Evolutionary conservation across 768 basidiomycete species (phyloP).

Genomic region (Trichaptum fuscoviolaceum): DNA sequence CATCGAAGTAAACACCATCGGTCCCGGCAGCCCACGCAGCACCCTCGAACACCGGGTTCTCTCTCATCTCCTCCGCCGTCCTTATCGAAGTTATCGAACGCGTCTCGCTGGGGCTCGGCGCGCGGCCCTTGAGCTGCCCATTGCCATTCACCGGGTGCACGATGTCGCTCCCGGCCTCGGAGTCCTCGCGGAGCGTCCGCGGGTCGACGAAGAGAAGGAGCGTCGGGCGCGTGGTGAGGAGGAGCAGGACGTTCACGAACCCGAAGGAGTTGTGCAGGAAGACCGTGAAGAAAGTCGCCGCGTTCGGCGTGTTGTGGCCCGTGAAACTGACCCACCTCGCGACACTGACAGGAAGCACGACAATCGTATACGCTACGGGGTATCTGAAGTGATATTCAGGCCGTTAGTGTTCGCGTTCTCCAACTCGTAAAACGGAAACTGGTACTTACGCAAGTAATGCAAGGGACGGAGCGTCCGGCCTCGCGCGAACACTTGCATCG

Average conservation of each 20-base stretch:
- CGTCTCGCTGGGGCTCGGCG: not conserved
- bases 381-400: constrained; percentile 23
- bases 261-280: constrained; percentile 34
- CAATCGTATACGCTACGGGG: constrained; percentile 32
- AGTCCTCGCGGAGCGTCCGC: not conserved
- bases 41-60: not conserved
- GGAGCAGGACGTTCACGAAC: constrained; percentile 33
- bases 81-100: not conserved
- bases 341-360: constrained; percentile 35
- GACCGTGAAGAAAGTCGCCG: constrained; percentile 27
- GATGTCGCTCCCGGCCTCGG: not conserved
- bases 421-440: not conserved
- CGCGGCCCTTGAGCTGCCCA: not conserved
- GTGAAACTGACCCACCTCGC: constrained; percentile 34
- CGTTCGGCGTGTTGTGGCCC: constrained; percentile 17
- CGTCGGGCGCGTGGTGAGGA: constrained; percentile 30
- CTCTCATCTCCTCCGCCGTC: not conserved
- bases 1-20: not conserved
- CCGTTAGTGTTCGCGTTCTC: not conserved
- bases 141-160: not conserved
- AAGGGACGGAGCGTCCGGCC: constrained; percentile 13
- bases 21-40: not conserved
- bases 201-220: constrained; percentile 25
- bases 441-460: constrained; percentile 27
- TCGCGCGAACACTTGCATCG: constrained; percentile 3